A percentile compares a stretch with the other conserved stretches of the same genome.
Evolutionary conservation across 208 protist species (phyloP).

Genomic region (Naegleria gruberi): DNA sequence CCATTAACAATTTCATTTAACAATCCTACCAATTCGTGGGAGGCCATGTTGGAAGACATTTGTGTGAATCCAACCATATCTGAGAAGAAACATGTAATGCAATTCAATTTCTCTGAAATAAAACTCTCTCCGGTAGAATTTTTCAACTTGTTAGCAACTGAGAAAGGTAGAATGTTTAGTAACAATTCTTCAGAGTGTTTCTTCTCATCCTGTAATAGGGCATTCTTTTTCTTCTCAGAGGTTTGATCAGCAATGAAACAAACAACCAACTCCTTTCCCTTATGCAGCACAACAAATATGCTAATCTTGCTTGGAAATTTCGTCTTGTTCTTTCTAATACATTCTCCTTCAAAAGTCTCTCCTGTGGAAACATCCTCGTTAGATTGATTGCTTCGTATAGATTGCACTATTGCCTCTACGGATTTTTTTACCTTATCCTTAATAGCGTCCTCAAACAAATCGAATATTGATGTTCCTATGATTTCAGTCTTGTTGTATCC

Average conservation of each 20-base stretch:
- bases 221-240: not conserved
- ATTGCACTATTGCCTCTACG: too few relatives aligned
- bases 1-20: constrained; percentile 5
- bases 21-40: not conserved
- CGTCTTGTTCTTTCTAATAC: not conserved
- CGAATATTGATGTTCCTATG: too few relatives aligned
- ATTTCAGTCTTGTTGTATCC: too few relatives aligned
- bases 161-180: not conserved
- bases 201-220: not conserved
- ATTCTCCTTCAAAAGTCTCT: not conserved
- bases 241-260: not conserved
- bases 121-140: not conserved
- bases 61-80: constrained; percentile 36
- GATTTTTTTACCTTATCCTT: too few relatives aligned
- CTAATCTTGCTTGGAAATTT: not conserved
- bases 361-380: too few relatives aligned
- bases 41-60: not conserved
- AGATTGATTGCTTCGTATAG: too few relatives aligned
- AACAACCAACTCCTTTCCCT: not conserved
- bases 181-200: not conserved
- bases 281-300: not conserved
- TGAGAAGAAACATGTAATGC: not conserved
- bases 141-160: not conserved
- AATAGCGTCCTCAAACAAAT: too few relatives aligned
- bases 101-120: not conserved